phyloP scores from a whole-genome alignment of 192 early-diverging fungal species.

The Coemansia umbellata region DNA sequence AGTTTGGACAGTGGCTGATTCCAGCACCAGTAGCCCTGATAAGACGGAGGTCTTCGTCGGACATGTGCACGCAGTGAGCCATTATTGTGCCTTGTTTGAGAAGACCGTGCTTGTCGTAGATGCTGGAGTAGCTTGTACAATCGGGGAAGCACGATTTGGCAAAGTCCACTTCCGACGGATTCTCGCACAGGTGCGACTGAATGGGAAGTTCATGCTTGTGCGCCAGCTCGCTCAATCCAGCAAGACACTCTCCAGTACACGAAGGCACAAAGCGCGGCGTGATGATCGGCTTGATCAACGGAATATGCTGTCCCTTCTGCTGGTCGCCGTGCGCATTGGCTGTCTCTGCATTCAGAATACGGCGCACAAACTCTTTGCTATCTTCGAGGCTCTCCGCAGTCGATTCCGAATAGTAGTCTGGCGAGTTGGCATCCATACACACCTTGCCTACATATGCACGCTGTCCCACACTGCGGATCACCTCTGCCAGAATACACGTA shows the following conservation, averaged over 20 bases:
- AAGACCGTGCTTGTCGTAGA: slow-evolving; percentile 74
- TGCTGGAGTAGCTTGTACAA: slow-evolving; percentile 63
- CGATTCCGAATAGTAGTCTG: slow-evolving; percentile 72
- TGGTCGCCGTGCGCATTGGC: slow-evolving; percentile 4
- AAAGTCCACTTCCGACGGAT: slow-evolving; percentile 71
- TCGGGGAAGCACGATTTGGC: slow-evolving; percentile 72
- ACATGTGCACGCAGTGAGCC: slow-evolving; percentile 92
- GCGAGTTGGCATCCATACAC: slow-evolving; percentile 90
- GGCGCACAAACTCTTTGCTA: slow-evolving; percentile 66
- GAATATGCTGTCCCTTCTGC: background rate
- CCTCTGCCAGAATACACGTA: slow-evolving; percentile 67
- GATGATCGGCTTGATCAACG: slow-evolving; percentile 71
- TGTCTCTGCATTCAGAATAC: slow-evolving; percentile 57
- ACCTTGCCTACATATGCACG: slow-evolving; percentile 94
- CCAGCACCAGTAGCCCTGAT: slow-evolving; percentile 64
- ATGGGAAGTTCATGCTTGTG: slow-evolving; percentile 70
- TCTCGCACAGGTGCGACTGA: slow-evolving; percentile 93
- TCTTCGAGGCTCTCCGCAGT: slow-evolving; percentile 62
- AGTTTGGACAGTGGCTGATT: slow-evolving; percentile 88
- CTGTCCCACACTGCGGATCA: slow-evolving; percentile 76
- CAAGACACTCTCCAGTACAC: slow-evolving; percentile 69
- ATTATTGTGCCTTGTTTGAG: slow-evolving; percentile 74
- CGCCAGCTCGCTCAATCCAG: slow-evolving; percentile 67
- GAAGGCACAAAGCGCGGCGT: slow-evolving; percentile 93
- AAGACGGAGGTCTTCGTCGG: slow-evolving; percentile 63